phyloP scores from a whole-genome alignment of 257 asterid genomes.

The Nicotiana knightiana region DNA sequence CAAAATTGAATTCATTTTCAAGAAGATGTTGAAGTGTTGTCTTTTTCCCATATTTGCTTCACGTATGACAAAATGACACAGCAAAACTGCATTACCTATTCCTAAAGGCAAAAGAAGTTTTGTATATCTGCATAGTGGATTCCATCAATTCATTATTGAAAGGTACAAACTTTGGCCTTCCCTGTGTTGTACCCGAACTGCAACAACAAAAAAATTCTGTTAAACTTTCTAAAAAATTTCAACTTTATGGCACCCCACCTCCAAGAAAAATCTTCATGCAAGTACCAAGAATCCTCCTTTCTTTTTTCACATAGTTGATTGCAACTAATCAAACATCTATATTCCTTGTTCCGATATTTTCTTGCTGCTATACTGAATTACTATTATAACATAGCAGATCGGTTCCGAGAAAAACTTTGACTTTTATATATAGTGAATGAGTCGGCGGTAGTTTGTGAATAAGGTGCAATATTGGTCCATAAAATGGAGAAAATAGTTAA shows the following conservation, averaged over 20 bases:
- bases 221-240: not conserved
- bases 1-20: not conserved
- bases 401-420: fast-evolving
- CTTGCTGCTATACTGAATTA: no score
- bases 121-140: slow-evolving; percentile 74
- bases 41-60: no score
- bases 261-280: not conserved
- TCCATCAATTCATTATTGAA: slow-evolving; percentile 94
- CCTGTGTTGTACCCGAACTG: slow-evolving; percentile 97
- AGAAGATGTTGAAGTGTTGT: not conserved
- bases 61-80: not conserved
- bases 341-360: no score
- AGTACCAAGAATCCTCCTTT: not conserved
- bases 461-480: not conserved
- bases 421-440: no score
- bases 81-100: slow-evolving; percentile 47
- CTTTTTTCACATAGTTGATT: no score
- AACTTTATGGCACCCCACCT: no score
- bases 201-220: slow-evolving; percentile 12
- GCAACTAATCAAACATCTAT: no score
- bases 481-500: not conserved
- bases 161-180: slow-evolving; percentile 99
- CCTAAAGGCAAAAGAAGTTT: slow-evolving; percentile 83
- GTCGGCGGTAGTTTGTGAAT: not conserved
- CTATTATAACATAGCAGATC: no score